A percentile compares a stretch with the other conserved stretches of the same genome.
phyloP scores from a whole-genome alignment of 2,329 filamentous ascomycete genomes.

The Trichoderma harzianum region DNA sequence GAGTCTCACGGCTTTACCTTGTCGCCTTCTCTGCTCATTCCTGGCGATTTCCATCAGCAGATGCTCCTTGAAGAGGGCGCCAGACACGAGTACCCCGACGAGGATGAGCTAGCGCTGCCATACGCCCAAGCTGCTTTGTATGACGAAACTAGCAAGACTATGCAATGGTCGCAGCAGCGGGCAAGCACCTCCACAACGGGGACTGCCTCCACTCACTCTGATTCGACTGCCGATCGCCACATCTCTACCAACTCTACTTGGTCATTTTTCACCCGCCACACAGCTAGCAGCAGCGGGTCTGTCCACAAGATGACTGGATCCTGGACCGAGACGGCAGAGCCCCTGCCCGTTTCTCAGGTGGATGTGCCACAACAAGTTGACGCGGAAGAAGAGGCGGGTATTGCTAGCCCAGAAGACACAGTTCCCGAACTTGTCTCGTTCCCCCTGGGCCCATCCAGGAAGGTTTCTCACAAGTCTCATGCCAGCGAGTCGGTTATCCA shows the following conservation, averaged over 20 bases:
- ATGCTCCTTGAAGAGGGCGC: slow-evolving; percentile 40
- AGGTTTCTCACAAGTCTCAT: slow-evolving; percentile 35
- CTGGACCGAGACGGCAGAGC: slow-evolving; percentile 33
- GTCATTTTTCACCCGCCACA: slow-evolving; percentile 53
- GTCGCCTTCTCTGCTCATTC: slow-evolving; percentile 61
- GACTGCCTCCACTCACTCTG: slow-evolving; percentile 48
- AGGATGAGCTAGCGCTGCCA: slow-evolving; percentile 28
- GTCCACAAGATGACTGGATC: slow-evolving; percentile 34
- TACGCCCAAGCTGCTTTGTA: slow-evolving; percentile 22
- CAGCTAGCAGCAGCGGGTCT: slow-evolving; percentile 52
- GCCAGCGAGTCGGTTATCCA: slow-evolving; percentile 37
- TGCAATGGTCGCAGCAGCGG: slow-evolving; percentile 39
- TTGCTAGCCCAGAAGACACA: slow-evolving; percentile 28
- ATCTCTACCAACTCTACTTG: slow-evolving; percentile 52
- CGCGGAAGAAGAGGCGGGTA: slow-evolving; percentile 20
- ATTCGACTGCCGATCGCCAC: slow-evolving; percentile 50
- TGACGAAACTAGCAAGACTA: slow-evolving; percentile 18
- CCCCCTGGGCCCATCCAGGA: slow-evolving; percentile 25
- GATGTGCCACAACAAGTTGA: slow-evolving; percentile 22
- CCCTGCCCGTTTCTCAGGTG: slow-evolving; percentile 28
- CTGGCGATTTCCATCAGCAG: slow-evolving; percentile 55
- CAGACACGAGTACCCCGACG: slow-evolving; percentile 31
- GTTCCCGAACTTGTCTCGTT: slow-evolving; percentile 36
- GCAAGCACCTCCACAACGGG: slow-evolving; percentile 54
- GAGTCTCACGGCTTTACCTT: slow-evolving; percentile 58